Conservation (phyloP, 495 filamentous ascomycete genomes). For the Oidiodendron maius region DNA sequence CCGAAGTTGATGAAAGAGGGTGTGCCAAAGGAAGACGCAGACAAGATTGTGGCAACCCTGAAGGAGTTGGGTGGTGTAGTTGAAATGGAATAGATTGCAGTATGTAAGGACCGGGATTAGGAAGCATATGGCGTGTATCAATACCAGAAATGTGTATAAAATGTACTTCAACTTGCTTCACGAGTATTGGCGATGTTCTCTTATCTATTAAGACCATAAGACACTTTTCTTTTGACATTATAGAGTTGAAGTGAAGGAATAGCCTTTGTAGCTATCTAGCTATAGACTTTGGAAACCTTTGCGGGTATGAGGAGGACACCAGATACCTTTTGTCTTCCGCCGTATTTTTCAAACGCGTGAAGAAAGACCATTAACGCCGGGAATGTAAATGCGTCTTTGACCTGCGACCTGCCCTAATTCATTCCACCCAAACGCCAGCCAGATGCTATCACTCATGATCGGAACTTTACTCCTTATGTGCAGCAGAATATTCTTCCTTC, state of each 20-base stretch:
- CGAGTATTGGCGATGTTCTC: no score
- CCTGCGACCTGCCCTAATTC: not conserved
- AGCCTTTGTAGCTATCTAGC: no score
- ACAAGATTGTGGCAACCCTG: slow-evolving; percentile 94
- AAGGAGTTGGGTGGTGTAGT: slow-evolving; percentile 88
- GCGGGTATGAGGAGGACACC: no score
- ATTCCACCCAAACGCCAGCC: not conserved
- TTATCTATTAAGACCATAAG: no score
- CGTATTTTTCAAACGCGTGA: no score
- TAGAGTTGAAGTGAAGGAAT: no score
- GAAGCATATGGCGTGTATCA: slow-evolving; percentile 13
- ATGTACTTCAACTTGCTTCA: no score
- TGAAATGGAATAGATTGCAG: slow-evolving; percentile 55
- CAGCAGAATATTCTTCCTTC: slow-evolving; percentile 13
- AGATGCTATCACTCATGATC: not conserved
- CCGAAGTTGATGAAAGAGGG: slow-evolving; percentile 98
- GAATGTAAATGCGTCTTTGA: not conserved
- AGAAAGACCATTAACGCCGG: not conserved
- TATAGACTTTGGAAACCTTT: no score
- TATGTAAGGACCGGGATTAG: not conserved
- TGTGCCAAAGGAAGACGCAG: slow-evolving; percentile 94
- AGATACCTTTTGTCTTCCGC: no score
- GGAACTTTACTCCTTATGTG: not conserved
- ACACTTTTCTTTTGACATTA: no score
- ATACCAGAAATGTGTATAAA: slow-evolving; percentile 24